Evolutionary conservation across 805 yeast genomes (phyloP).

Genomic region (Metschnikowia anglica): DNA sequence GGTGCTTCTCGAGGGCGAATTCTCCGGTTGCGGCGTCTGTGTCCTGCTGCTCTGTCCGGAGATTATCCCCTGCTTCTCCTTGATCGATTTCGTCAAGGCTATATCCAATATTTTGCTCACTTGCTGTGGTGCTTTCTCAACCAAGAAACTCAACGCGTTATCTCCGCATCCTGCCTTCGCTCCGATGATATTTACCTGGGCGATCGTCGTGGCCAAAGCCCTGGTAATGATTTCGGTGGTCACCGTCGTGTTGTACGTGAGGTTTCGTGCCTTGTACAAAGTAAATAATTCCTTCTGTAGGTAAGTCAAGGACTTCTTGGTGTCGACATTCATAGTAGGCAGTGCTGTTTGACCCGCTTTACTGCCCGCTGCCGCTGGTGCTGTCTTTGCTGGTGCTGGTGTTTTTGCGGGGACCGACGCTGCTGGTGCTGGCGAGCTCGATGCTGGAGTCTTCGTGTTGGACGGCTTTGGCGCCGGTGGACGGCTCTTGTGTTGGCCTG

Average conservation of each 20-base stretch:
- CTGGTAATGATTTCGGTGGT: slow-evolving; percentile 84
- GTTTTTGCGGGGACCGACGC: not conserved
- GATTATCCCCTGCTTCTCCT: slow-evolving; percentile 35
- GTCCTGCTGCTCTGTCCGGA: slow-evolving; percentile 20
- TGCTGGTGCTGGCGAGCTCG: not conserved
- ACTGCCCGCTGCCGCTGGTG: not conserved
- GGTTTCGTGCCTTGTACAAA: slow-evolving; percentile 71
- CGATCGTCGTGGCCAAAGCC: slow-evolving; percentile 90
- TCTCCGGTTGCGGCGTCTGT: slow-evolving; percentile 16
- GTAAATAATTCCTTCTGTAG: slow-evolving; percentile 83
- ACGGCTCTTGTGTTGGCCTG: not conserved
- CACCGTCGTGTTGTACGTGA: slow-evolving; percentile 71
- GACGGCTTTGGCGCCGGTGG: not conserved
- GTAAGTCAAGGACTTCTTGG: slow-evolving; percentile 73
- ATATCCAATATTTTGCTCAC: slow-evolving; percentile 75
- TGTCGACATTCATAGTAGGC: slow-evolving; percentile 49
- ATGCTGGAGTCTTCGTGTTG: not conserved
- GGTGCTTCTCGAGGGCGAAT: not conserved
- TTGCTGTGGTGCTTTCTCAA: slow-evolving; percentile 79
- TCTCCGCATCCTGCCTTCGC: slow-evolving; percentile 79
- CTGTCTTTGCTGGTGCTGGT: not conserved
- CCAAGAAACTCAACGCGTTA: slow-evolving; percentile 72
- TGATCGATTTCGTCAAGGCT: slow-evolving; percentile 76
- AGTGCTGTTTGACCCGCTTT: not conserved
- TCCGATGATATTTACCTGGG: slow-evolving; percentile 85